Evolutionary conservation across 441 rosid genomes (phyloP).

Genomic region (Geranium incanum): DNA sequence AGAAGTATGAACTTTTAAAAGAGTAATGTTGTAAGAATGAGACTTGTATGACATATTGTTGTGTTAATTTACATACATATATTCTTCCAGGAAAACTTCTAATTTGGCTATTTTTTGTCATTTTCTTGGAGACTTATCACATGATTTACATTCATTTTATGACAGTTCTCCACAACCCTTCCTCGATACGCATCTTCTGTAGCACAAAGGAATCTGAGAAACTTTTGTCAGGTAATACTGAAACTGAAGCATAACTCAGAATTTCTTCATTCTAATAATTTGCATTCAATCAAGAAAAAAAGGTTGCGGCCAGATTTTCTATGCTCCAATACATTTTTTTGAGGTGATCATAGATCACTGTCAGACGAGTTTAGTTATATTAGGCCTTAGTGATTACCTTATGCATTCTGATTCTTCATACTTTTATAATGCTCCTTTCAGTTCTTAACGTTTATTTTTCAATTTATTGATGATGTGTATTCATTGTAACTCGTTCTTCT

Average conservation of each 20-base stretch:
- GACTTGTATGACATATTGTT: not conserved
- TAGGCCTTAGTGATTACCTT: not conserved
- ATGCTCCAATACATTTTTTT: not conserved
- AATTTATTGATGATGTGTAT: not conserved
- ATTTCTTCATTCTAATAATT: constrained; percentile 1
- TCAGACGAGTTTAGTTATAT: not conserved
- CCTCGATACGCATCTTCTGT: constrained; percentile 76
- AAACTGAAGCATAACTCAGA: constrained; percentile 3
- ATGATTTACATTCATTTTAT: constrained; percentile 19
- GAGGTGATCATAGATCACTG: not conserved
- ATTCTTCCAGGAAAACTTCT: constrained; percentile 10
- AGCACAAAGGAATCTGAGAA: constrained; percentile 69
- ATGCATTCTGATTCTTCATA: too few relatives aligned
- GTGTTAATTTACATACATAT: not conserved
- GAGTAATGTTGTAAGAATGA: not conserved
- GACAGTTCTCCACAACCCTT: constrained; percentile 58
- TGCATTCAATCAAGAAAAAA: not conserved
- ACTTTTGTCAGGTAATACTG: constrained; percentile 44
- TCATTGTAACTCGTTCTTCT: not conserved
- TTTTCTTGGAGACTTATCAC: not conserved
- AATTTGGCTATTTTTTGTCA: constrained; percentile 3
- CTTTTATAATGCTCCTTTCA: too few relatives aligned
- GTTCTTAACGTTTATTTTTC: not conserved
- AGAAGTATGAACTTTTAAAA: not conserved
- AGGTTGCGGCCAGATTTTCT: not conserved